Conservation (phyloP, 768 basidiomycete genomes). For the Postia placenta region DNA sequence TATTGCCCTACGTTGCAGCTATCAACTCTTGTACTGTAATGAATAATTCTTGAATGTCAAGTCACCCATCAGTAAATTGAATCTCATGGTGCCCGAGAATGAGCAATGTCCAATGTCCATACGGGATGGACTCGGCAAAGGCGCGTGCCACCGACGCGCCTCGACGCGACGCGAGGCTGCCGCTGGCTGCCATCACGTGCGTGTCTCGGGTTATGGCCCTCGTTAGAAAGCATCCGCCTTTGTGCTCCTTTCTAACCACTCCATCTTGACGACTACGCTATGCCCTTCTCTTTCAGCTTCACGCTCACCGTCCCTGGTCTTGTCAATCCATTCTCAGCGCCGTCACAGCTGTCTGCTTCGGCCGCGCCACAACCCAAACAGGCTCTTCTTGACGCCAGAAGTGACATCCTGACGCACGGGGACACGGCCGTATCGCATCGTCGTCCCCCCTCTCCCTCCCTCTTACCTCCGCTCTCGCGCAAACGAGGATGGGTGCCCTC, state of each 20-base stretch:
- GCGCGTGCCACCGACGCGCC: not conserved
- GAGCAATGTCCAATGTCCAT: too few species aligned
- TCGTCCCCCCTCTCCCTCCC: constrained; percentile 27
- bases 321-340: constrained; percentile 53
- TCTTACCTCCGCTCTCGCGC: constrained; percentile 39
- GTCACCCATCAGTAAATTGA: too few species aligned
- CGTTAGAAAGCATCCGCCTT: too few species aligned
- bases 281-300: constrained; percentile 67
- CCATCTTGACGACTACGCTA: constrained; percentile 7
- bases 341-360: constrained; percentile 11
- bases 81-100: too few species aligned
- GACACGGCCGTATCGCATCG: constrained; percentile 13
- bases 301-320: constrained; percentile 58
- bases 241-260: not conserved
- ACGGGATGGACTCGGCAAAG: too few species aligned
- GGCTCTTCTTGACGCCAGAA: constrained; percentile 20
- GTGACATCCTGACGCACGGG: constrained; percentile 18
- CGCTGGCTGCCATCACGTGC: too few species aligned
- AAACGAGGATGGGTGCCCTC: constrained; percentile 76
- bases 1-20: too few species aligned
- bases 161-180: not conserved
- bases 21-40: too few species aligned
- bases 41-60: too few species aligned
- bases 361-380: constrained; percentile 14
- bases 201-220: too few species aligned